Conservation (phyloP, 2,329 filamentous ascomycete genomes). For the Calonectria naviculata region DNA sequence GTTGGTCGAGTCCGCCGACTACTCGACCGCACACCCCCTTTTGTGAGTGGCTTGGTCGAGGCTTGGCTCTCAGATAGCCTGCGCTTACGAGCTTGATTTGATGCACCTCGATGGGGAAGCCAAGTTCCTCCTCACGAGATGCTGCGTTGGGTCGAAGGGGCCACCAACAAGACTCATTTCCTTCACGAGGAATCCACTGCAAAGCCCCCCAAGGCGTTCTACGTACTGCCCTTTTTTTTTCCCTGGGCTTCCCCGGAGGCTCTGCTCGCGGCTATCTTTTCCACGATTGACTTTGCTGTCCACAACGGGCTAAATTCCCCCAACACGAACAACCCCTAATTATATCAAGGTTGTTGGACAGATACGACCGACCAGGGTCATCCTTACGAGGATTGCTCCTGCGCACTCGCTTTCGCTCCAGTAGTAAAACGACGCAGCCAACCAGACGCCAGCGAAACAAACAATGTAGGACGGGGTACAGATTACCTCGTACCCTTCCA, state of each 20-base stretch:
- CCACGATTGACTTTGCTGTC: not conserved
- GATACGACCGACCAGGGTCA: slow-evolving; percentile 1
- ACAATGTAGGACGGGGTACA: slow-evolving; percentile 14
- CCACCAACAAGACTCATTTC: slow-evolving; percentile 1
- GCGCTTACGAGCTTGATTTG: slow-evolving; percentile 11
- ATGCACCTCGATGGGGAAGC: slow-evolving; percentile 7
- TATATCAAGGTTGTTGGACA: not conserved
- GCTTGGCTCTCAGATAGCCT: slow-evolving; percentile 10
- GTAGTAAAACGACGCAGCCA: not conserved
- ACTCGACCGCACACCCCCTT: not conserved
- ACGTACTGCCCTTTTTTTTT: not conserved
- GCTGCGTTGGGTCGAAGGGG: not conserved
- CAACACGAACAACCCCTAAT: slow-evolving; percentile 5
- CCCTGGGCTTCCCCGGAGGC: slow-evolving; percentile 19
- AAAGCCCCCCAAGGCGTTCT: not conserved
- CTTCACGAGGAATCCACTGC: not conserved
- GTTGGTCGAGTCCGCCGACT: not conserved
- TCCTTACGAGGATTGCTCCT: not conserved
- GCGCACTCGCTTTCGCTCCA: not conserved
- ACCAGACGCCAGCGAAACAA: slow-evolving; percentile 9
- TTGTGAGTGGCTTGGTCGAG: not conserved
- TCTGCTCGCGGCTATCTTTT: slow-evolving; percentile 14
- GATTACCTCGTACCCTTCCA: slow-evolving; percentile 10
- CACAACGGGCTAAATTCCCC: not conserved
- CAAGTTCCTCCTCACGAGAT: not conserved